These are phyloP conservation scores for Aspergillus neoniger DNA, from an alignment of 2,329 filamentous ascomycete genomes.

Conservation along the genomic window DNA sequence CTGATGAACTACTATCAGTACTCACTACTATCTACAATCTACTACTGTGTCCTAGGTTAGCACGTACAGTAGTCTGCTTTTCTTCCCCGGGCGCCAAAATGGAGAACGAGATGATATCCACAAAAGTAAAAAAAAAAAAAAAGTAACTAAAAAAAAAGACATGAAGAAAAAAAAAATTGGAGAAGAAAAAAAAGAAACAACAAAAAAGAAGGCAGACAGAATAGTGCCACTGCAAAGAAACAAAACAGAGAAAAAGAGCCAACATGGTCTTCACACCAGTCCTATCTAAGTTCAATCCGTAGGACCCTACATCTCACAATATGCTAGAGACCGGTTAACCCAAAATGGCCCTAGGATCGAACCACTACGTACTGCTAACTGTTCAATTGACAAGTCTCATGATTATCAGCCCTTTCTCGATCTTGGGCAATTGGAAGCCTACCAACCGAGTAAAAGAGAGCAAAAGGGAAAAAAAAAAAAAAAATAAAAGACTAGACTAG, in stretches of 20 bases:
- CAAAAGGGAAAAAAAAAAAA: too few relatives aligned
- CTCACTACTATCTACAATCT: neutral
- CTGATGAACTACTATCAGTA: too few relatives aligned
- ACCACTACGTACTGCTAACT: neutral
- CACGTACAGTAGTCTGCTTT: neutral
- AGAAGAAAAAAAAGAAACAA: neutral
- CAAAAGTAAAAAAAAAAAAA: neutral
- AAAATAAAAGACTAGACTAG: too few relatives aligned
- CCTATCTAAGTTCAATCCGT: neutral
- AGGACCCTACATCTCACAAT: neutral
- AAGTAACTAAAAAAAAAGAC: neutral
- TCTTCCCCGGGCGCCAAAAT: too few relatives aligned
- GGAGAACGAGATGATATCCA: neutral
- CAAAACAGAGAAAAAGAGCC: neutral
- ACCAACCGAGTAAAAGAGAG: too few relatives aligned
- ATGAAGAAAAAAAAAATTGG: neutral
- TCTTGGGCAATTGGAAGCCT: neutral
- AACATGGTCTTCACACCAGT: neutral
- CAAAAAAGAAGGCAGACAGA: neutral
- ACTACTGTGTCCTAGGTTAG: neutral
- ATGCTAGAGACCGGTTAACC: neutral
- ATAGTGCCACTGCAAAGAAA: neutral
- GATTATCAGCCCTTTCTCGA: constrained; percentile 13
- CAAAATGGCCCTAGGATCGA: too few relatives aligned
- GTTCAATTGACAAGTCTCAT: constrained; percentile 18